Evolutionary conservation across 2,329 filamentous ascomycete species (phyloP), one percentile per base, ranked within the genome.

Genomic region (Meredithiella fracta): DNA sequence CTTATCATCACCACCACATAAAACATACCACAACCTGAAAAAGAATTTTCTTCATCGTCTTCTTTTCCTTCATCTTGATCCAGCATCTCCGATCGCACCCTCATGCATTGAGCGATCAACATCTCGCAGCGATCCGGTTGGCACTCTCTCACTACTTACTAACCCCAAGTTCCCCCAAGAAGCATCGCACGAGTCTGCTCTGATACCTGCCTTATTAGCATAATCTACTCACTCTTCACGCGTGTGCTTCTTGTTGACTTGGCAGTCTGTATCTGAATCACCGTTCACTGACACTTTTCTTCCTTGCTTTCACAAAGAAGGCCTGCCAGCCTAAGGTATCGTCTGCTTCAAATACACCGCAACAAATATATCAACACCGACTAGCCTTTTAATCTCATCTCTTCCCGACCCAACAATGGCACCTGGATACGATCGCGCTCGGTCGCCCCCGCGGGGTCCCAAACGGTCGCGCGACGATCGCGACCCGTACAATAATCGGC

Each of bases 381-480:
- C n/a, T 6, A 7, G 15, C 7, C 17, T 40, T 40, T 31, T 50
- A 23, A 37, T 53, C n/a, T n/a, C n/a, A n/a, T n/a, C n/a, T 38
- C 22, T 42, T 51, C 40, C n/a, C 47, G 9, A 14, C 44, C n/a
- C n/a, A 34, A 37, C 20, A 20, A 51, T 42, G 29, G 25, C 54
- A 20, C 3, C 44, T n/a, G 26, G 8, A 61, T 67, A 67, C n/a
- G 47, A 37, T 22, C 56, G 23, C 47, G 42, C 15, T 11, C 51
- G 34, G 34, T 54, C 56, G 4, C 51, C 51, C 9, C 25, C 34
- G 29, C 20, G 56, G 25, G 47, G 44, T 23, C 77, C 77, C 63
- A 90, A 90, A 69, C 78, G 85, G 61, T 67, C 74, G 53, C 77
- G 76, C 63, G 79, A 83, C 63, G 80, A 84, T 58, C 76, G 79